phyloP scores from a whole-genome alignment of 2,329 filamentous ascomycete species.

The Nothopassalora personata region DNA sequence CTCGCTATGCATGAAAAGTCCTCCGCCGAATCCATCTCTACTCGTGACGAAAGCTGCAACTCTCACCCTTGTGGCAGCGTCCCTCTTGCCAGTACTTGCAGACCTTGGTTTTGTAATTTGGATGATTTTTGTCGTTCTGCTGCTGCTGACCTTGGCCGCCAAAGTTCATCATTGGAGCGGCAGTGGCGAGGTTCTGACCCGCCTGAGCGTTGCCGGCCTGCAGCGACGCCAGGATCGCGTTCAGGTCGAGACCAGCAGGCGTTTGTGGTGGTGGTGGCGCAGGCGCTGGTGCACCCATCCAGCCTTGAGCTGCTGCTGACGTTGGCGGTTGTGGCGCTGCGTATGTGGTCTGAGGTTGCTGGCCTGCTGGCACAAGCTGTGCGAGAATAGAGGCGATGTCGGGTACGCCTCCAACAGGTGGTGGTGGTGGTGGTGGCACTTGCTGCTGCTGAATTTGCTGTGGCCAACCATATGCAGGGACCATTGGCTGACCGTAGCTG shows the following conservation, averaged over 20 bases:
- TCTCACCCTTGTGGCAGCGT: conserved; percentile 45
- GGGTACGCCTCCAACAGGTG: conserved; percentile 13
- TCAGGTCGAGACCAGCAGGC: conserved; percentile 22
- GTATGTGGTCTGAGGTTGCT: conserved; percentile 4
- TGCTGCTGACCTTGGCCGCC: conserved; percentile 16
- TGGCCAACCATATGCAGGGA: not conserved
- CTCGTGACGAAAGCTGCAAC: conserved; percentile 31
- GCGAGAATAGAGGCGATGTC: conserved; percentile 22
- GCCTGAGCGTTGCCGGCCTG: conserved; percentile 6
- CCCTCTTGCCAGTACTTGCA: conserved; percentile 53
- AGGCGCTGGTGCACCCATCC: conserved; percentile 9
- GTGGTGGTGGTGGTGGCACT: conserved; percentile 8
- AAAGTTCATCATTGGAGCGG: conserved; percentile 10
- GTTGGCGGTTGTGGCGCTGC: conserved; percentile 15
- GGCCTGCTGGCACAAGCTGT: conserved; percentile 9
- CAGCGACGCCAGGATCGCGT: conserved; percentile 28
- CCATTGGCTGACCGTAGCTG: conserved; percentile 9
- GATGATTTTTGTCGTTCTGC: conserved; percentile 15
- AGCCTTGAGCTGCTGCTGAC: conserved; percentile 1
- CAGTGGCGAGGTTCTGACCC: conserved; percentile 1
- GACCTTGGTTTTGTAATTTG: conserved; percentile 32
- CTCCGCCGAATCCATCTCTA: conserved; percentile 6
- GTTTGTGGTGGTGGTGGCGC: conserved; percentile 10
- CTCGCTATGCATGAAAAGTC: conserved; percentile 10
- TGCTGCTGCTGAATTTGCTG: conserved; percentile 3